Percentiles rank a stretch among this genome's conserved stretches.
Conservation (phyloP, 2,329 filamentous ascomycete species). For the Botrytis tulipae region DNA sequence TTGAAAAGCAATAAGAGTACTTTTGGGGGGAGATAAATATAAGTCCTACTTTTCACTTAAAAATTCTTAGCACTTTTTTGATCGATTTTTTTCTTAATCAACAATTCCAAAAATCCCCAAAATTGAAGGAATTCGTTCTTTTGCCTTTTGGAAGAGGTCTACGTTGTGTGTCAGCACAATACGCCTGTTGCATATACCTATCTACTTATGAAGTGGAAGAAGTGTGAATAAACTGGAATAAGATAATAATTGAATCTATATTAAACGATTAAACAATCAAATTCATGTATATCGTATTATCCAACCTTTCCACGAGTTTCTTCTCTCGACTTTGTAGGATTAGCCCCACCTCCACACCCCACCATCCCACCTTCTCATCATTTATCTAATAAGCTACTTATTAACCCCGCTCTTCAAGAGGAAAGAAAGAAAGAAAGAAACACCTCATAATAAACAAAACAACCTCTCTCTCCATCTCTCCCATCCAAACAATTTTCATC, state of each 20-base stretch:
- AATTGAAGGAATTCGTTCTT: too few species aligned
- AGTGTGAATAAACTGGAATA: not conserved
- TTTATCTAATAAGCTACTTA: not conserved
- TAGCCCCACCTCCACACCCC: not conserved
- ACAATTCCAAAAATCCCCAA: too few species aligned
- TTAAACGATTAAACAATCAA: not conserved
- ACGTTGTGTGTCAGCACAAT: too few species aligned
- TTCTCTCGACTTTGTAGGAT: not conserved
- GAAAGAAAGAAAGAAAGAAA: not conserved
- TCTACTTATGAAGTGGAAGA: not conserved
- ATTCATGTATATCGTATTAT: not conserved
- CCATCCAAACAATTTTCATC: not conserved
- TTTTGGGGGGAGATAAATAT: too few species aligned
- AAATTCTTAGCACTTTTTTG: too few species aligned
- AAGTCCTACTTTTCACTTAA: too few species aligned
- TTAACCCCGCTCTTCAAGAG: not conserved
- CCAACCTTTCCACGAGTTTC: constrained; percentile 12
- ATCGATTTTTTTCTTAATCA: too few species aligned
- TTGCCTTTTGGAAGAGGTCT: too few species aligned
- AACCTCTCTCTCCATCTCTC: not conserved
- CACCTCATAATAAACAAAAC: not conserved
- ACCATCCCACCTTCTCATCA: not conserved
- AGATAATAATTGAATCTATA: not conserved
- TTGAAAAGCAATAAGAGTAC: too few species aligned
- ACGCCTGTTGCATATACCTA: not conserved